Conservation (phyloP, 176 grass and related monocot genomes). For the Echinochloa phyllopogon region DNA sequence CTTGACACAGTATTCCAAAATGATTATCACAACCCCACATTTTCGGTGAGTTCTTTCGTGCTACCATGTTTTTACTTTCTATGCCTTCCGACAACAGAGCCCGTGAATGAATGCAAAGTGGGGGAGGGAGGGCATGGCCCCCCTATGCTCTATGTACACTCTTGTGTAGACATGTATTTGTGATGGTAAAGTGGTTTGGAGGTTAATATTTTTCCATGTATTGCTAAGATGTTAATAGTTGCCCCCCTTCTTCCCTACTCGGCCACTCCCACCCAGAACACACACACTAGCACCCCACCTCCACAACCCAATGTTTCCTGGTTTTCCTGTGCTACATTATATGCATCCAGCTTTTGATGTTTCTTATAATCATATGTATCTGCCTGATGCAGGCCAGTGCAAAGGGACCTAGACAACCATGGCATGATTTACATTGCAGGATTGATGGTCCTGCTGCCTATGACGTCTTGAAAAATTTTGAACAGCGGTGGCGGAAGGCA, state of each 20-base stretch:
- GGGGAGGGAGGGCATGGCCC: background rate
- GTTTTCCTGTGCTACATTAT: background rate
- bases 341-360: background rate
- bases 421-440: conserved; percentile 97
- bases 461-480: conserved; percentile 92
- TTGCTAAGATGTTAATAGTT: background rate
- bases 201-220: background rate
- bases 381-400: conserved; percentile 52
- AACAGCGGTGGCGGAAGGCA: conserved; percentile 89
- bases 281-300: too few relatives aligned
- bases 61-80: conserved; percentile 33
- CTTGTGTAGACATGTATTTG: background rate
- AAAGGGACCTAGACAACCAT: conserved; percentile 95
- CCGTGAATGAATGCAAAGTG: background rate
- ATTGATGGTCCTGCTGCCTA: conserved; percentile 95
- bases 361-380: conserved; percentile 29
- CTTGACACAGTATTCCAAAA: conserved; percentile 83
- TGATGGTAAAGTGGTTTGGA: background rate
- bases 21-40: conserved; percentile 90
- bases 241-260: too few relatives aligned
- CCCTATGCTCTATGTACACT: background rate
- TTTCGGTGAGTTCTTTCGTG: conserved; percentile 69
- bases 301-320: too few relatives aligned
- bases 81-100: conserved; percentile 1
- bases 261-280: too few relatives aligned